Conservation (phyloP, 208 protist genomes). For the Strigomonas culicis region DNA sequence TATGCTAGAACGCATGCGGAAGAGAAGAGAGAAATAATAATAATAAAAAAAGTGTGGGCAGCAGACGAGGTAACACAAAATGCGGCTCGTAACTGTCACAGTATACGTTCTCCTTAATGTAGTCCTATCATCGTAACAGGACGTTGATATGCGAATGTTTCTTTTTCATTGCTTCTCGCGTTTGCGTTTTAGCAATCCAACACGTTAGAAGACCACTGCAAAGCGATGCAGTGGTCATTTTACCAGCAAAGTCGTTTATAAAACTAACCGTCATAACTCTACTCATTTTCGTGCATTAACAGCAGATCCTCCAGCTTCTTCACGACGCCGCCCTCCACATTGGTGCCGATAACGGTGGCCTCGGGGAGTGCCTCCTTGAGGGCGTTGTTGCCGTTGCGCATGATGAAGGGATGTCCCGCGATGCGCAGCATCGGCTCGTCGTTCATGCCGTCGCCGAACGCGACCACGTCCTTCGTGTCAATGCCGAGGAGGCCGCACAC, state of each 20-base stretch:
- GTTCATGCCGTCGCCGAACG: slow-evolving; percentile 40
- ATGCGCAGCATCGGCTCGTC: slow-evolving; percentile 25
- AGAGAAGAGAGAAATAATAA: neutral
- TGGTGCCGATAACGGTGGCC: slow-evolving; percentile 19
- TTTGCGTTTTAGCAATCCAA: neutral
- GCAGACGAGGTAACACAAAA: neutral
- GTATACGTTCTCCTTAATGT: neutral
- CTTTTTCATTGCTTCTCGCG: neutral
- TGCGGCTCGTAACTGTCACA: neutral
- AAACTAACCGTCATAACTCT: neutral
- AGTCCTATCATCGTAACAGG: neutral
- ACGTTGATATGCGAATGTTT: neutral
- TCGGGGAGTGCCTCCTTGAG: slow-evolving; percentile 21
- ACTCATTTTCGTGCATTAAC: neutral
- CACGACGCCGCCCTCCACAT: slow-evolving; percentile 30
- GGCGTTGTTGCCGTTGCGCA: slow-evolving; percentile 18
- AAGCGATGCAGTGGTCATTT: neutral
- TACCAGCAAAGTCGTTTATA: neutral
- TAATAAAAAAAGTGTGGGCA: neutral
- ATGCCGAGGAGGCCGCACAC: slow-evolving; percentile 19
- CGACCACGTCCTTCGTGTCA: slow-evolving; percentile 11
- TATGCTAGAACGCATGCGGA: neutral
- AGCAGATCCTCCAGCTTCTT: slow-evolving; percentile 26
- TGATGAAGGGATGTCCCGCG: slow-evolving; percentile 20
- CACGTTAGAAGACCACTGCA: neutral